These are phyloP conservation scores for Panaeolus papilionaceus DNA, from an alignment of 768 basidiomycete genomes.

Conservation along the genomic window DNA sequence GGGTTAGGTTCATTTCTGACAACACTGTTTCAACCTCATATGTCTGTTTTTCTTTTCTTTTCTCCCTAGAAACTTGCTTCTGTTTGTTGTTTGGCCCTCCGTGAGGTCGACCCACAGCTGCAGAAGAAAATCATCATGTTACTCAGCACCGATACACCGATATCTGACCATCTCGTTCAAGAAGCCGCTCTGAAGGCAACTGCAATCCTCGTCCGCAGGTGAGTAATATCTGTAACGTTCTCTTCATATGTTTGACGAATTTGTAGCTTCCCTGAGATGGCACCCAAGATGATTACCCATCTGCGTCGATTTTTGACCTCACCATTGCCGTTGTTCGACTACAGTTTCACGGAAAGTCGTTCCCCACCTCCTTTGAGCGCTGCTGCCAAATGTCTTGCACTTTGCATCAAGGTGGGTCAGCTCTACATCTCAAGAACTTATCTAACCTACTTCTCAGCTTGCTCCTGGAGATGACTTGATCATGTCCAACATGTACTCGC, in stretches of 20 bases:
- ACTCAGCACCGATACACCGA: constrained; percentile 80
- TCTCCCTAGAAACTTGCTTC: constrained; percentile 79
- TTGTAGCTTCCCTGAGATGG: constrained; percentile 80
- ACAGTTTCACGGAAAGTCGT: constrained; percentile 77
- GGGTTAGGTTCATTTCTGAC: constrained; percentile 28
- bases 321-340: constrained; percentile 87
- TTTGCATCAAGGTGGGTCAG: constrained; percentile 79
- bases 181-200: constrained; percentile 90
- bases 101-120: constrained; percentile 71
- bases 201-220: constrained; percentile 87
- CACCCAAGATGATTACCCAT: constrained; percentile 74
- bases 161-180: constrained; percentile 84
- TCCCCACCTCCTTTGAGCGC: constrained; percentile 82
- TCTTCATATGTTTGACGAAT: not conserved
- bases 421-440: not conserved
- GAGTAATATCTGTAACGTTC: constrained; percentile 25
- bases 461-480: constrained; percentile 88
- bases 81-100: constrained; percentile 76
- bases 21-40: not conserved
- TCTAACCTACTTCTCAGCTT: constrained; percentile 49
- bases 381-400: constrained; percentile 88
- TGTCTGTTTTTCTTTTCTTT: not conserved
- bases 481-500: constrained; percentile 96
- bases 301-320: constrained; percentile 89
- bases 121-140: constrained; percentile 74